Evolutionary conservation across 116 monocot species (phyloP).

Genomic region (Papilionanthe hybrid): DNA sequence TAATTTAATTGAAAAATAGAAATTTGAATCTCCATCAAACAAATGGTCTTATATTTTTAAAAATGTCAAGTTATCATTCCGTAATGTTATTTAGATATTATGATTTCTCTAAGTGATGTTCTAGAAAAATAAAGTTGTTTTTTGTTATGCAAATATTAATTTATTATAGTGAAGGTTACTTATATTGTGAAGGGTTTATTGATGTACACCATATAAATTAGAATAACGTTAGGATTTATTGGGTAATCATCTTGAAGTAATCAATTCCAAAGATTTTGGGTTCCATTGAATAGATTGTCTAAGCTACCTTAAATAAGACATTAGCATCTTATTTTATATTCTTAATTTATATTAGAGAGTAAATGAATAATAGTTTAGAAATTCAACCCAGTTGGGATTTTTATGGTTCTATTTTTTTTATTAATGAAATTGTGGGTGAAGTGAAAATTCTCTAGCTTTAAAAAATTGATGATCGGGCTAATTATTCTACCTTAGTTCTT

Average conservation of each 20-base stretch:
- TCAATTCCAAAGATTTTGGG: neutral
- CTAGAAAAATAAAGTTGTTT: neutral
- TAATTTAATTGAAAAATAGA: neutral
- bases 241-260: constrained; percentile 1
- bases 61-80: neutral
- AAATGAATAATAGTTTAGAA: neutral
- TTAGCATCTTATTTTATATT: neutral
- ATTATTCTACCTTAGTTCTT: no score
- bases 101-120: neutral
- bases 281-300: neutral
- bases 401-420: no score
- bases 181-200: neutral
- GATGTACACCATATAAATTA: neutral
- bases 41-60: neutral
- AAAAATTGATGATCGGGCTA: no score
- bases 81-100: neutral
- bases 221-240: neutral
- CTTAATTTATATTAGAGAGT: neutral
- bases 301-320: neutral
- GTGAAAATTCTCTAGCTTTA: no score
- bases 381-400: no score
- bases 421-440: no score
- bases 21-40: neutral
- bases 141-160: neutral
- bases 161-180: neutral